Evolutionary conservation across 768 basidiomycete genomes (phyloP).

Genomic region (Cyclocybe cylindracea): DNA sequence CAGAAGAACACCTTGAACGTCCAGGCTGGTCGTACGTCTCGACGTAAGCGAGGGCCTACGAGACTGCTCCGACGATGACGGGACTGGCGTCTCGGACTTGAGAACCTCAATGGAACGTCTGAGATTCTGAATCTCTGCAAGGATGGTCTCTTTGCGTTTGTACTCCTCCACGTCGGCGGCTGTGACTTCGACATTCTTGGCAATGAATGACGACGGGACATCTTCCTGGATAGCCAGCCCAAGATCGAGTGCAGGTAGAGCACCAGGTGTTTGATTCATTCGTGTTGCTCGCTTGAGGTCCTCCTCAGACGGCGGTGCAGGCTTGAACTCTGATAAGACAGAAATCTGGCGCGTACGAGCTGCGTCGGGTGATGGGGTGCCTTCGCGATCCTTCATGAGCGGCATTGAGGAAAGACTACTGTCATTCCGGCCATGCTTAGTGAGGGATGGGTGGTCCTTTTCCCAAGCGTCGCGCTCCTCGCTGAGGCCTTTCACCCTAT

Average conservation of each 20-base stretch:
- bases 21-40: slow-evolving; percentile 67
- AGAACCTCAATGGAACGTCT: slow-evolving; percentile 77
- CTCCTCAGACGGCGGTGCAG: slow-evolving; percentile 61
- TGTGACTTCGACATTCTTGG: slow-evolving; percentile 34
- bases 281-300: slow-evolving; percentile 55
- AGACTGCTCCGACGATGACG: slow-evolving; percentile 63
- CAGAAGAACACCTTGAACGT: slow-evolving; percentile 50
- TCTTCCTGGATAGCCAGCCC: slow-evolving; percentile 77
- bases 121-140: slow-evolving; percentile 77
- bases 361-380: too few relatives aligned
- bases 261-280: slow-evolving; percentile 53
- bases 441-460: slow-evolving; percentile 74
- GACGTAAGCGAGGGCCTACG: slow-evolving; percentile 66
- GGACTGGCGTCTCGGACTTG: slow-evolving; percentile 69
- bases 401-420: too few relatives aligned
- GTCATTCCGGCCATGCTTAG: too few relatives aligned
- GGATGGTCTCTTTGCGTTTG: slow-evolving; percentile 71
- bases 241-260: slow-evolving; percentile 74
- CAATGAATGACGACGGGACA: slow-evolving; percentile 72
- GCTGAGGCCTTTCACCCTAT: slow-evolving; percentile 61
- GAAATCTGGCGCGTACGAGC: too few relatives aligned
- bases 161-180: slow-evolving; percentile 48
- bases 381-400: too few relatives aligned
- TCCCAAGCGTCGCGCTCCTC: slow-evolving; percentile 87
- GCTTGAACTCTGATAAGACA: too few relatives aligned